A percentile compares a stretch with the other conserved stretches of the same genome.
Evolutionary conservation across 345 rosid species (phyloP).

Genomic region (Pseudoturritis turrita): DNA sequence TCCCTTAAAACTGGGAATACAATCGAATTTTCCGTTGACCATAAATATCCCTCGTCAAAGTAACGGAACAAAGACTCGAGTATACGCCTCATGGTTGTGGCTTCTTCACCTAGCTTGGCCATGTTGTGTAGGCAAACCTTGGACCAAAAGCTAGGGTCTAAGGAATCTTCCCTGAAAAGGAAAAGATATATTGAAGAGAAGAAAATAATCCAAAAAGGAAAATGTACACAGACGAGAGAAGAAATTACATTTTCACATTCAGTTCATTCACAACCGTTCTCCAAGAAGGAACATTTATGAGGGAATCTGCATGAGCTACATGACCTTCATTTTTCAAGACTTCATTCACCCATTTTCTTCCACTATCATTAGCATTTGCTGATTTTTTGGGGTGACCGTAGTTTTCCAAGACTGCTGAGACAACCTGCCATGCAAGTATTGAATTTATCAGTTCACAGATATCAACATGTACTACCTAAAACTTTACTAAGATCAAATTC

Average conservation of each 20-base stretch:
- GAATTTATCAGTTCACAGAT: not conserved
- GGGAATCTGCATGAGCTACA: conserved; percentile 42
- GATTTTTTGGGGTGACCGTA: conserved; percentile 45
- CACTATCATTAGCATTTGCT: conserved; percentile 40
- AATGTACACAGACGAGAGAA: conserved; percentile 1
- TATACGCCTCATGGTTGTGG: conserved; percentile 79
- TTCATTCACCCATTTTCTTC: conserved; percentile 70
- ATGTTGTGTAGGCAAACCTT: conserved; percentile 84
- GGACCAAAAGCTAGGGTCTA: conserved; percentile 91
- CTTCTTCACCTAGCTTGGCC: conserved; percentile 94
- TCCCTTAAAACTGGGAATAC: conserved; percentile 82
- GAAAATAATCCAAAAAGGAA: conserved; percentile 1
- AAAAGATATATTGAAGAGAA: conserved; percentile 1
- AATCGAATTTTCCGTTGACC: conserved; percentile 79
- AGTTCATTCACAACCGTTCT: conserved; percentile 64
- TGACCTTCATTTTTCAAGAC: conserved; percentile 71
- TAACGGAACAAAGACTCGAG: conserved; percentile 89
- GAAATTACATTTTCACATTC: conserved; percentile 56
- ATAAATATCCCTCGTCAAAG: conserved; percentile 61
- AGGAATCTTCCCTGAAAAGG: conserved; percentile 61
- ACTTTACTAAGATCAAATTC: not conserved
- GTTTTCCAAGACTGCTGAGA: conserved; percentile 84
- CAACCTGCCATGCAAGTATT: conserved; percentile 53
- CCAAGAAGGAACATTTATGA: conserved; percentile 66
- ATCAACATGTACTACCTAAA: not conserved